Evolutionary conservation across 179 eudicot species (phyloP).

Genomic region (Beta lomatogona): DNA sequence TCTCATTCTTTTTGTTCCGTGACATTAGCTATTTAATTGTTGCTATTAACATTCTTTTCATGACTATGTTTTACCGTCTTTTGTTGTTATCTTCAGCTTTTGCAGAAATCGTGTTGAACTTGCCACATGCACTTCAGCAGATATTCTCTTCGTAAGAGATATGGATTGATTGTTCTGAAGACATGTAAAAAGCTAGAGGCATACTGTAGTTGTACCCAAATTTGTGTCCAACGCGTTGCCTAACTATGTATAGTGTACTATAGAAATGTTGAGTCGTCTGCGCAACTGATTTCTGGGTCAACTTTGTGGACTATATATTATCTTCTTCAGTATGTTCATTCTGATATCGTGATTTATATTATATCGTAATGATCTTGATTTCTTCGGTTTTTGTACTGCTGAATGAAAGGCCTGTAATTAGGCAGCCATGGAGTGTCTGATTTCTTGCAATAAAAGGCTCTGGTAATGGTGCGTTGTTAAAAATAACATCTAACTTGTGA

Average conservation of each 20-base stretch:
- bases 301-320: background rate
- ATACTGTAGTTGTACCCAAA: background rate
- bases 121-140: constrained; percentile 60
- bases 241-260: background rate
- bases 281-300: background rate
- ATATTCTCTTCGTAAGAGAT: constrained; percentile 26
- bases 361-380: no score
- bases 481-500: no score
- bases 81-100: constrained; percentile 54
- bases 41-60: background rate
- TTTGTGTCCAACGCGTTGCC: background rate
- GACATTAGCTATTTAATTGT: background rate
- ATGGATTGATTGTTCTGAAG: background rate
- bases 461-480: no score
- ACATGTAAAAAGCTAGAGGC: background rate
- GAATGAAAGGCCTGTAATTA: no score
- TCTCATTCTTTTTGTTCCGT: background rate
- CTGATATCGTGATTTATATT: no score
- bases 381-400: no score
- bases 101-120: constrained; percentile 92
- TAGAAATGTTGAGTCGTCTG: background rate
- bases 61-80: constrained; percentile 8
- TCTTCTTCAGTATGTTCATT: no score
- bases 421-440: no score
- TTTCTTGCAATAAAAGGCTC: no score